A percentile compares a stretch with the other conserved stretches of the same genome.
Evolutionary conservation across 495 filamentous ascomycete species (phyloP).

Genomic region (Neurospora sp.): DNA sequence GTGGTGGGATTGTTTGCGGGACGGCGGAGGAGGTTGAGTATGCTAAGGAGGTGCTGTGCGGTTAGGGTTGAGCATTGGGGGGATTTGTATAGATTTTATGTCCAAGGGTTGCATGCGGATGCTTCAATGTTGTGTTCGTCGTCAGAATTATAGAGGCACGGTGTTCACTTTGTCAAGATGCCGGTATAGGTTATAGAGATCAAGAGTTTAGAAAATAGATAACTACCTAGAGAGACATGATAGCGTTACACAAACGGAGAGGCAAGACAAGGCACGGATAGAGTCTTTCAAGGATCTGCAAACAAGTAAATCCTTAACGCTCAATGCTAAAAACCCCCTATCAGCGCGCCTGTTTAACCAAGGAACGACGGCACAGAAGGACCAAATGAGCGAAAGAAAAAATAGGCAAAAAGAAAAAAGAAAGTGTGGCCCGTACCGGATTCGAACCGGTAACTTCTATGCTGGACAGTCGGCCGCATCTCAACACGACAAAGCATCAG

Average conservation of each 20-base stretch:
- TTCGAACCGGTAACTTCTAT: background rate
- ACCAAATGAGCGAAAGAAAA: background rate
- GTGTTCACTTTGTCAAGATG: background rate
- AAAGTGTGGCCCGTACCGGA: background rate
- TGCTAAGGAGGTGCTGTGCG: background rate
- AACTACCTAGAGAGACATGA: background rate
- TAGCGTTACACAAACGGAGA: background rate
- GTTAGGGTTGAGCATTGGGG: background rate
- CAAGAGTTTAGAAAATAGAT: background rate
- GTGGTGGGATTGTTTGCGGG: constrained; percentile 39
- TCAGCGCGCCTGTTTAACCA: background rate
- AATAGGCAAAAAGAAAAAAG: background rate
- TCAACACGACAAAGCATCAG: background rate
- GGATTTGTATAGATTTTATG: background rate
- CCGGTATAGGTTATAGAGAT: background rate
- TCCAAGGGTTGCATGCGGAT: background rate
- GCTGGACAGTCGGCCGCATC: background rate
- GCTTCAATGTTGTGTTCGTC: background rate
- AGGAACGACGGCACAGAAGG: background rate
- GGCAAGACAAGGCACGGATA: background rate
- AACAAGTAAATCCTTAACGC: background rate
- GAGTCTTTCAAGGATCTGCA: background rate
- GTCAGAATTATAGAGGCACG: background rate
- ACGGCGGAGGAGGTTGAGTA: constrained; percentile 34
- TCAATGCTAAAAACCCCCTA: background rate